These are phyloP conservation scores for Eimeria sp. DNA, from an alignment of 169 alveolate genomes.

Conservation along the genomic window DNA sequence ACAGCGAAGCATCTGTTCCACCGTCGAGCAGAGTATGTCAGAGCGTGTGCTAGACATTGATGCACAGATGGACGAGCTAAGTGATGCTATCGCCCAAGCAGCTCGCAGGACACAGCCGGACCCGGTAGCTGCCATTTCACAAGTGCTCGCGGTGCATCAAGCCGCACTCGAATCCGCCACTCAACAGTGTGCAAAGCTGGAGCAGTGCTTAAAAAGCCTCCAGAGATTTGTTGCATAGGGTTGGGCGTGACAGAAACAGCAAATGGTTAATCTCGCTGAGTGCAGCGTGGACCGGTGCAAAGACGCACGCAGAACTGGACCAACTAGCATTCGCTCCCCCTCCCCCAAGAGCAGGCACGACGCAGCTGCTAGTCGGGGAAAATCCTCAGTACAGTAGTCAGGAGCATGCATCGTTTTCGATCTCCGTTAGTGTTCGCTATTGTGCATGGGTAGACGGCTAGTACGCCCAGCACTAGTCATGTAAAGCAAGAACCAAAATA, in stretches of 20 bases:
- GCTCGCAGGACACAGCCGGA: slow-evolving; percentile 76
- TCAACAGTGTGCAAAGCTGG: slow-evolving; percentile 63
- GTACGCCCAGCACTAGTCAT: background rate
- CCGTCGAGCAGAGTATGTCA: slow-evolving; percentile 74
- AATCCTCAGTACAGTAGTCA: background rate
- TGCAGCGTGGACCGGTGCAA: background rate
- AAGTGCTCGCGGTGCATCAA: slow-evolving; percentile 82
- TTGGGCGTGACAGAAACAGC: background rate
- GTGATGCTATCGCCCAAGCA: slow-evolving; percentile 53
- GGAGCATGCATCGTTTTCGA: background rate
- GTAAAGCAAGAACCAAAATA: slow-evolving; percentile 3
- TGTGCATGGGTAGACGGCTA: background rate
- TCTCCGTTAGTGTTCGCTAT: background rate
- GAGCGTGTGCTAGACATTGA: slow-evolving; percentile 73
- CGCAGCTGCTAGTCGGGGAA: background rate
- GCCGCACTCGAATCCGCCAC: slow-evolving; percentile 82
- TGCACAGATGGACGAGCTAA: slow-evolving; percentile 77
- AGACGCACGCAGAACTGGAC: background rate
- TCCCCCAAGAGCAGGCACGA: background rate
- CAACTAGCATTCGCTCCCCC: background rate
- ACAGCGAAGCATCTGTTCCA: slow-evolving; percentile 42
- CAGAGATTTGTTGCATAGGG: slow-evolving; percentile 64
- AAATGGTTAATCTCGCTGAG: background rate
- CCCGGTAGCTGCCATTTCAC: slow-evolving; percentile 74
- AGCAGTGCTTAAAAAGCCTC: slow-evolving; percentile 58